These are phyloP conservation scores for Dothideomycetes sp. DNA, from an alignment of 2,329 filamentous ascomycete species.

Conservation along the genomic window DNA sequence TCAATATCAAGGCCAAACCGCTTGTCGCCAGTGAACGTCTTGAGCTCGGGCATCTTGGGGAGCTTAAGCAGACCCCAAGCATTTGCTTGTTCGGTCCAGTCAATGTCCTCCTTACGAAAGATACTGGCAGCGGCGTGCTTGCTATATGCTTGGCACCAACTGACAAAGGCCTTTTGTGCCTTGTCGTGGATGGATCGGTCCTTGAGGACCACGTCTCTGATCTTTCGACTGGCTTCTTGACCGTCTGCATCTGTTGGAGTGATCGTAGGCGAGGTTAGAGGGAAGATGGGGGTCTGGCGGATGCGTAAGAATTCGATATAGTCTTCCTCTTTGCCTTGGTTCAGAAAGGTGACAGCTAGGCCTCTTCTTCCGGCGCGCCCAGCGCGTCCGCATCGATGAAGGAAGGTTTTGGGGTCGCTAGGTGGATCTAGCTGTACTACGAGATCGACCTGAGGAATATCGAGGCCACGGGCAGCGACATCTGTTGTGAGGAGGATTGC, in stretches of 20 bases:
- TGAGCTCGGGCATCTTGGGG: conserved; percentile 83
- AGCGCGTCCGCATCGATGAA: conserved; percentile 54
- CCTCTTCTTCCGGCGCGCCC: conserved; percentile 59
- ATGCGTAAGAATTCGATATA: conserved; percentile 81
- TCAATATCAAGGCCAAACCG: conserved; percentile 27
- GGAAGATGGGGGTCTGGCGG: conserved; percentile 70
- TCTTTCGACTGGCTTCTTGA: conserved; percentile 41
- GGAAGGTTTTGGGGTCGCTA: conserved; percentile 77
- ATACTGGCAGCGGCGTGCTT: conserved; percentile 88
- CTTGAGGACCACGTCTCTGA: conserved; percentile 47
- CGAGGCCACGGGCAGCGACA: conserved; percentile 78
- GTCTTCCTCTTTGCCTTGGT: conserved; percentile 76
- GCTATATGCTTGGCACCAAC: conserved; percentile 82
- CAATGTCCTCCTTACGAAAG: conserved; percentile 69
- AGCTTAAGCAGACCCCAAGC: conserved; percentile 80
- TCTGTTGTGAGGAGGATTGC: conserved; percentile 86
- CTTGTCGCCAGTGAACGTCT: conserved; percentile 32
- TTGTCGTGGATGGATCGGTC: conserved; percentile 72
- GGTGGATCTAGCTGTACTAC: conserved; percentile 81
- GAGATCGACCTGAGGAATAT: conserved; percentile 84
- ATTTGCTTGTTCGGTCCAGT: conserved; percentile 71
- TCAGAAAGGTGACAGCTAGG: conserved; percentile 74
- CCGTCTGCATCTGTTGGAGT: conserved; percentile 47
- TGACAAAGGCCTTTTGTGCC: conserved; percentile 82
- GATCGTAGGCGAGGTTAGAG: conserved; percentile 44